Evolutionary conservation across 2,329 filamentous ascomycete species (phyloP).

Genomic region (Pseudocercospora eumusae): DNA sequence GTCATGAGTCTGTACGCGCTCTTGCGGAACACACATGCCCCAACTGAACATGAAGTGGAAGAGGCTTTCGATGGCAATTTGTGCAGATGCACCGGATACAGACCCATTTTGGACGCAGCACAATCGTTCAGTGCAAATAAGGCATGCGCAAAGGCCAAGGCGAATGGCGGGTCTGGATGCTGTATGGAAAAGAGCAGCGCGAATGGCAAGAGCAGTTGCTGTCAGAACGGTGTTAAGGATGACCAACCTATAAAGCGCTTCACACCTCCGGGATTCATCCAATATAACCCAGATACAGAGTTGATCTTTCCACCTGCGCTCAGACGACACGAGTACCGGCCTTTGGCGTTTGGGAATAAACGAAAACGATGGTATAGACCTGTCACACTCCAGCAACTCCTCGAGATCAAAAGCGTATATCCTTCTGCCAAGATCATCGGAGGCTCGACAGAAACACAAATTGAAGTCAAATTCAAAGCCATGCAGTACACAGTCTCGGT

Average conservation of each 20-base stretch:
- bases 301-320: constrained; percentile 89
- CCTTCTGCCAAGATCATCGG: constrained; percentile 92
- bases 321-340: constrained; percentile 77
- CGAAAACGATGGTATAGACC: constrained; percentile 91
- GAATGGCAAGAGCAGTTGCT: constrained; percentile 60
- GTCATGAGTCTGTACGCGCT: constrained; percentile 97
- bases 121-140: constrained; percentile 73
- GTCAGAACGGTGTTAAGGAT: constrained; percentile 46
- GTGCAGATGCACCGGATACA: constrained; percentile 92
- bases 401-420: constrained; percentile 85
- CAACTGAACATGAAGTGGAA: constrained; percentile 80
- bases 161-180: constrained; percentile 65
- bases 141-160: constrained; percentile 57
- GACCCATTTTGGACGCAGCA: constrained; percentile 90
- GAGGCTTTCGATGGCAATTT: constrained; percentile 97
- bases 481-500: constrained; percentile 87
- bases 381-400: constrained; percentile 78
- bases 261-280: constrained; percentile 86
- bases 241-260: constrained; percentile 62
- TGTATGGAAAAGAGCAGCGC: constrained; percentile 62
- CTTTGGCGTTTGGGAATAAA: constrained; percentile 90
- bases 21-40: constrained; percentile 76
- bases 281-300: constrained; percentile 90
- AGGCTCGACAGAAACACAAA: constrained; percentile 95
- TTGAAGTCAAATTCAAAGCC: constrained; percentile 97